Evolutionary conservation across 192 early-diverging fungal species (phyloP).

Genomic region (Coemansia sp.): DNA sequence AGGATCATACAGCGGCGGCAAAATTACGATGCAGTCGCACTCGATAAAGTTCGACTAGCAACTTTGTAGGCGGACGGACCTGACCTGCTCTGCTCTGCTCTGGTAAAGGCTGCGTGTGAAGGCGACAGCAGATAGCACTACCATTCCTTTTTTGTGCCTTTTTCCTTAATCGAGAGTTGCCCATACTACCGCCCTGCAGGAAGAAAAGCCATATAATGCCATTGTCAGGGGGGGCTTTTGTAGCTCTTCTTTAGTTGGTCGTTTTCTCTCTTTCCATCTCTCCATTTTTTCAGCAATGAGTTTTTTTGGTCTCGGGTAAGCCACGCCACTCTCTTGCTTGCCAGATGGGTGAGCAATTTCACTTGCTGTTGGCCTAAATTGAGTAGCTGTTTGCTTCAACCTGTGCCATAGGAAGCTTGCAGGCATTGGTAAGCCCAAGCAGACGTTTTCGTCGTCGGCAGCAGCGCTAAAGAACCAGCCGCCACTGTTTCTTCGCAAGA

Average conservation of each 20-base stretch:
- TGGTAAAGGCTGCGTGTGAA: neutral
- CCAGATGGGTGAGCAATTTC: neutral
- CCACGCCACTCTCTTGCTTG: neutral
- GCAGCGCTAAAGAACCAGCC: constrained; percentile 26
- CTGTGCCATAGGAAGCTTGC: constrained; percentile 38
- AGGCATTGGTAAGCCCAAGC: constrained; percentile 53
- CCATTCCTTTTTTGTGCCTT: neutral
- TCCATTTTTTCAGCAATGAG: constrained; percentile 28
- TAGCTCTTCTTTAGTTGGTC: too few relatives aligned
- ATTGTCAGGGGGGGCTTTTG: too few relatives aligned
- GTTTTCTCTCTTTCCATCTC: neutral
- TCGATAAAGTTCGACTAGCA: constrained; percentile 79
- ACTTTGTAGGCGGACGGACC: neutral
- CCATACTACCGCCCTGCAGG: too few relatives aligned
- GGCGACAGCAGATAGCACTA: neutral
- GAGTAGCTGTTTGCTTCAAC: neutral
- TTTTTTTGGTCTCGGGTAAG: constrained; percentile 54
- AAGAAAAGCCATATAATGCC: too few relatives aligned
- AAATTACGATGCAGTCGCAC: constrained; percentile 79
- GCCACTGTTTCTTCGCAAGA: constrained; percentile 64
- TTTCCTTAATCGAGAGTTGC: neutral
- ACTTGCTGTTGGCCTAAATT: neutral
- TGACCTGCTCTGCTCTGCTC: neutral
- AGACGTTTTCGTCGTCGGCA: constrained; percentile 20
- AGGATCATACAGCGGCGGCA: constrained; percentile 89